Evolutionary conservation across 371 early-diverging fungal genomes (phyloP), one percentile per base, ranked within the genome.

Genomic region (Syncephalastrum racemosum): DNA sequence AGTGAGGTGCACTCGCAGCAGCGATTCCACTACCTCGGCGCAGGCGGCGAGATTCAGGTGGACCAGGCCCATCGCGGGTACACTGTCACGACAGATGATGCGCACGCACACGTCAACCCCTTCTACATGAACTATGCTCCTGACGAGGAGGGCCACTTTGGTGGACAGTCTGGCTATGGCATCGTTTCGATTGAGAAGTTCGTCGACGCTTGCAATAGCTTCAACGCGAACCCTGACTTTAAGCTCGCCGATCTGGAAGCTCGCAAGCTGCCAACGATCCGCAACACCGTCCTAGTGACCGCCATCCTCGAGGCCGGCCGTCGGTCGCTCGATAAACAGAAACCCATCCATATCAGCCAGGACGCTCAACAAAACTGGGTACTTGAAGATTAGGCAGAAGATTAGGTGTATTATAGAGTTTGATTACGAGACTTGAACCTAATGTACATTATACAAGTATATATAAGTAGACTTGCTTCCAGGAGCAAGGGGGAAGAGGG

Each of bases 31-130:
- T 79, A 73, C 53, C 63, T 80, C 49, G 78, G 71, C 39, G 68
- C 67, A 46, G 47, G 36, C 4, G 80, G 79, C 36, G 81, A 81
- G 56, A 50, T 81, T 36, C 53, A 75, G 24, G 62, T 80, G n/a
- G 81, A 81, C 55, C 81, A 81, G 52, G 81, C 78, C 0, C 81
- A 80, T 47, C 70, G 81, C 42, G 81, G 81, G 6, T 81, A 78
- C 64, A 69, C 74, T 12, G 42, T 49, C 42, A 67, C 80, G n/a
- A 68, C 73, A 7, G 59, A 31, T 10, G 31, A 31, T 24, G 81
- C 78, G 8, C 65, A 64, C 43, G 54, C 42, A 10, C 48, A 58
- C n/a, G 54, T 66, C 57, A 81, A 81, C 43, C 81, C 81, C 15
- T 70, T 81, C 43, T 81, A 59, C 57, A 59, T 79, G 71, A 66